These are phyloP conservation scores for Castanea sativa DNA, from an alignment of 306 rosid species.

Conservation along the genomic window DNA sequence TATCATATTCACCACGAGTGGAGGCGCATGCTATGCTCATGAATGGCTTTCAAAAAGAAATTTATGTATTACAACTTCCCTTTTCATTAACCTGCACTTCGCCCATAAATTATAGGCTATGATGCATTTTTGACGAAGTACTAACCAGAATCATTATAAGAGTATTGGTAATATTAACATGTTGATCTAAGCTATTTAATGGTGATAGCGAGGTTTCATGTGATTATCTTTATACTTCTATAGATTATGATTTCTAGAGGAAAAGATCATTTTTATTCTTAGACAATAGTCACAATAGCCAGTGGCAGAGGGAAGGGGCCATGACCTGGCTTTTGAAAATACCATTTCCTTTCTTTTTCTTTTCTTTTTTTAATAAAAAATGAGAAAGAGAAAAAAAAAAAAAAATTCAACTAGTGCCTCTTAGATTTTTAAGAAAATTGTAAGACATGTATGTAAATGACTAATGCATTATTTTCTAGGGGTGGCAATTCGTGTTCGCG, in stretches of 20 bases:
- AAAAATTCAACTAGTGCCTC: too few species aligned
- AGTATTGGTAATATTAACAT: neutral
- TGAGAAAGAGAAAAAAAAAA: too few species aligned
- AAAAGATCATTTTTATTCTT: too few species aligned
- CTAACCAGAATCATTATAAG: neutral
- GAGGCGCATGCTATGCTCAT: slow-evolving; percentile 12
- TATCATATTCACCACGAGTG: neutral
- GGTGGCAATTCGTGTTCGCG: too few species aligned
- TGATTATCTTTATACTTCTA: neutral
- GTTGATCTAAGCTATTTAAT: neutral
- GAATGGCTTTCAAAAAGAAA: neutral
- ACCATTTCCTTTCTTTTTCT: too few species aligned
- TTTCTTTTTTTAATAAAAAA: too few species aligned
- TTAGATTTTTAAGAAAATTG: too few species aligned
- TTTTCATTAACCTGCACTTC: neutral
- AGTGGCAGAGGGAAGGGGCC: too few species aligned
- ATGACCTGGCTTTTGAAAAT: too few species aligned
- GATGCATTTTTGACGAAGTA: neutral
- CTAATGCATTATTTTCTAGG: too few species aligned
- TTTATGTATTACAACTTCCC: neutral
- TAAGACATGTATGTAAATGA: too few species aligned
- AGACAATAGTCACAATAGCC: too few species aligned
- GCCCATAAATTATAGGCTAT: neutral
- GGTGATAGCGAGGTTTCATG: neutral
- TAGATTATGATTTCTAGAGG: neutral